Percentiles rank a stretch among this genome's conserved stretches.
Evolutionary conservation across 257 asterid species (phyloP).

Genomic region (Solanum rostratum): DNA sequence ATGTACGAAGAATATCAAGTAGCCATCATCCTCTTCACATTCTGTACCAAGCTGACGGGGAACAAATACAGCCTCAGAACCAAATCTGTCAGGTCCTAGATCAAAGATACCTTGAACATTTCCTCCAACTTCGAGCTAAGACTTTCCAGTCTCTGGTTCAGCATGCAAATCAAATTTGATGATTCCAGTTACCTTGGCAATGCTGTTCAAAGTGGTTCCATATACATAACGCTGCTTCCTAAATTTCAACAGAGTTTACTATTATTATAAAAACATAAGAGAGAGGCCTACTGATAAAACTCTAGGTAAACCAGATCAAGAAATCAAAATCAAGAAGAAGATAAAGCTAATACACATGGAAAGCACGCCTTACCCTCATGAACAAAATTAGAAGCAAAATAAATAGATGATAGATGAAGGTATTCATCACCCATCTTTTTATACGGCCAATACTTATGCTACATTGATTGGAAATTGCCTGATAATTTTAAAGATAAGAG

Average conservation of each 20-base stretch:
- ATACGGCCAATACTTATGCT: background rate
- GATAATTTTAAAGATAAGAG: background rate
- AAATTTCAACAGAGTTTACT: constrained; percentile 1
- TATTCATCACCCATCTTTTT: background rate
- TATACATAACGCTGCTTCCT: constrained; percentile 90
- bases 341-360: background rate
- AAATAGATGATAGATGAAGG: background rate
- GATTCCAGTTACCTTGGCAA: constrained; percentile 83
- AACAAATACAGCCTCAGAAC: constrained; percentile 91
- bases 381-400: background rate
- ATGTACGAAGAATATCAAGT: constrained; percentile 83
- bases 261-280: background rate
- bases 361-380: background rate
- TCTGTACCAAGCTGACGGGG: constrained; percentile 57
- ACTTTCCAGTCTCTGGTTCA: constrained; percentile 66
- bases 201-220: constrained; percentile 66
- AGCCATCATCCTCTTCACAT: constrained; percentile 94
- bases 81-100: constrained; percentile 81
- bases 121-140: constrained; percentile 88
- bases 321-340: background rate
- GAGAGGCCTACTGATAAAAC: background rate
- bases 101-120: constrained; percentile 76
- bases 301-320: background rate
- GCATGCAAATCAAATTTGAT: constrained; percentile 86
- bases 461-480: background rate